phyloP scores from a whole-genome alignment of 805 yeast genomes.

The Candida sonorensis region DNA sequence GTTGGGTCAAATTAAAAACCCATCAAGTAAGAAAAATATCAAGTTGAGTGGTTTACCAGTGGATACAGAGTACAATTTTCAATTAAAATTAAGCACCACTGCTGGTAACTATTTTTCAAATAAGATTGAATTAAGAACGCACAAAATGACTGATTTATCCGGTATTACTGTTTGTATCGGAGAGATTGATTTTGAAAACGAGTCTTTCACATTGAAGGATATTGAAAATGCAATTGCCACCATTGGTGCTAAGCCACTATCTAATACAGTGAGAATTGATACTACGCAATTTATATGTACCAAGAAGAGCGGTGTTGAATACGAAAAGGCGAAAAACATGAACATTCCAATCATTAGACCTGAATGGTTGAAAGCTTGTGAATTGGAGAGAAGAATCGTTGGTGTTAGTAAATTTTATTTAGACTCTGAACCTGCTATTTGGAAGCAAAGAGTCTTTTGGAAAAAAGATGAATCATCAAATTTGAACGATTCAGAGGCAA shows the following conservation, averaged over 20 bases:
- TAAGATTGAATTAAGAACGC: constrained; percentile 66
- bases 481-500: too few species aligned
- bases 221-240: constrained; percentile 52
- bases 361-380: constrained; percentile 96
- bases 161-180: constrained; percentile 93
- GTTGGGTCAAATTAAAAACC: constrained; percentile 79
- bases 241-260: constrained; percentile 83
- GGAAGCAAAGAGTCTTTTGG: constrained; percentile 41
- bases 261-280: constrained; percentile 69
- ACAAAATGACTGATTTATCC: constrained; percentile 90
- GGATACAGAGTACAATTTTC: constrained; percentile 75
- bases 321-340: constrained; percentile 69
- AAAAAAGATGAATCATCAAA: constrained; percentile 3
- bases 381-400: constrained; percentile 77
- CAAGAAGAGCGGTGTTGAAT: constrained; percentile 54
- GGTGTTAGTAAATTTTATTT: constrained; percentile 86
- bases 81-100: constrained; percentile 74
- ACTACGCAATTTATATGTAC: constrained; percentile 92
- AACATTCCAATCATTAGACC: constrained; percentile 94
- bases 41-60: constrained; percentile 89
- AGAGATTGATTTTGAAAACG: constrained; percentile 49
- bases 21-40: constrained; percentile 69
- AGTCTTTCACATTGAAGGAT: constrained; percentile 45
- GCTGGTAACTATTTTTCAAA: constrained; percentile 82
- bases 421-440: constrained; percentile 39